Evolutionary conservation across 768 basidiomycete species (phyloP).

Genomic region (Lactarius deliciosus): DNA sequence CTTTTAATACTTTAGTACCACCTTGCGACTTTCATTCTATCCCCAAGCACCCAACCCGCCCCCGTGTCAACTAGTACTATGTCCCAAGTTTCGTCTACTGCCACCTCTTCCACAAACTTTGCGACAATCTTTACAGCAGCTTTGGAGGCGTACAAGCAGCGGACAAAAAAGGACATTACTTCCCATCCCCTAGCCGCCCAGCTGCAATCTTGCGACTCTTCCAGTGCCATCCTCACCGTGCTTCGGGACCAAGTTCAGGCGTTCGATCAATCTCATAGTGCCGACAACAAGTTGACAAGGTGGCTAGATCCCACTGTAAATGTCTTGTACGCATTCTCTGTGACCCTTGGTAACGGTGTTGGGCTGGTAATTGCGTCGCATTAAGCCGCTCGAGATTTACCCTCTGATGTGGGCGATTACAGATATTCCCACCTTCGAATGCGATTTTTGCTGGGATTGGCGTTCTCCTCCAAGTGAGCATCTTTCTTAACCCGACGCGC

Average conservation of each 20-base stretch:
- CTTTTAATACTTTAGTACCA: too few species aligned
- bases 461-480: not conserved
- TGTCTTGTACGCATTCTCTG: not conserved
- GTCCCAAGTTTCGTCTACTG: not conserved
- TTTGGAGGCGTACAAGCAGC: not conserved
- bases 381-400: not conserved
- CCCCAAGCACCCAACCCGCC: too few species aligned
- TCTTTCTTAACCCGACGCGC: not conserved
- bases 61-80: not conserved
- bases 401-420: not conserved
- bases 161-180: not conserved
- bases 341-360: not conserved
- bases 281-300: not conserved
- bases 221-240: not conserved
- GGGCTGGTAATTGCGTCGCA: not conserved
- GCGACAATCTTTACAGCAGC: not conserved
- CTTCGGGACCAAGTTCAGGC: not conserved
- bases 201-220: not conserved
- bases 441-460: not conserved
- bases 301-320: conserved; percentile 1
- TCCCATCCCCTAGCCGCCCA: not conserved
- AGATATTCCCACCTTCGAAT: not conserved
- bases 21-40: too few species aligned
- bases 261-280: not conserved
- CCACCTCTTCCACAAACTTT: not conserved